Evolutionary conservation across 331 rosid genomes (phyloP).

Genomic region (Dryas integrifolia): DNA sequence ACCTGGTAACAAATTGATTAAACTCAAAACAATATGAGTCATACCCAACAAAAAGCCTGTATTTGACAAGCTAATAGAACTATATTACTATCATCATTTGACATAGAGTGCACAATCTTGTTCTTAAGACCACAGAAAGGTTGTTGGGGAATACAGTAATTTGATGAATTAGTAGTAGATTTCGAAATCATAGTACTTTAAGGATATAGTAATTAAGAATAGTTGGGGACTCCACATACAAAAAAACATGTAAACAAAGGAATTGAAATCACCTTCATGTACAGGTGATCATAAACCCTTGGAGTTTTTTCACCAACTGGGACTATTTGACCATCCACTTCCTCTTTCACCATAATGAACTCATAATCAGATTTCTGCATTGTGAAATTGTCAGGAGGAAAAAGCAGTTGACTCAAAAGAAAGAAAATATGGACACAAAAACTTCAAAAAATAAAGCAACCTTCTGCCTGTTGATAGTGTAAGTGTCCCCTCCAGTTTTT

Average conservation of each 20-base stretch:
- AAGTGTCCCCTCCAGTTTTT: constrained; percentile 56
- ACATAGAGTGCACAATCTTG: constrained; percentile 7
- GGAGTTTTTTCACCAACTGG: constrained; percentile 37
- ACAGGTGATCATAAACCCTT: constrained; percentile 53
- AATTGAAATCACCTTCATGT: constrained; percentile 55
- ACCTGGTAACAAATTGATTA: not conserved
- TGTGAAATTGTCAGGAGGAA: constrained; percentile 18
- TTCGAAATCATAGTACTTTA: not conserved
- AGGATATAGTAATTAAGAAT: not conserved
- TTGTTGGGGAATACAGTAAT: not conserved
- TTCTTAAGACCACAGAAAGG: constrained; percentile 4
- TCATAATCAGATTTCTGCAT: constrained; percentile 64
- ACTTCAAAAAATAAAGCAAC: constrained; percentile 33
- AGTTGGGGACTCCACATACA: not conserved
- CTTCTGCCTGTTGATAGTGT: constrained; percentile 59
- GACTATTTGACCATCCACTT: constrained; percentile 44
- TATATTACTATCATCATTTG: not conserved
- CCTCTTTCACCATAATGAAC: constrained; percentile 67
- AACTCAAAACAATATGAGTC: not conserved
- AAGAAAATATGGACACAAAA: not conserved
- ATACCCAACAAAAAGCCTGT: not conserved
- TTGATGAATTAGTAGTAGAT: not conserved
- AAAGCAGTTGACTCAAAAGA: constrained; percentile 9
- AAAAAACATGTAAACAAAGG: not conserved
- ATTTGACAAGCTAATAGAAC: not conserved